These are phyloP conservation scores for Gracilaria caudata DNA, from an alignment of 23 red algal species.

Conservation along the genomic window DNA sequence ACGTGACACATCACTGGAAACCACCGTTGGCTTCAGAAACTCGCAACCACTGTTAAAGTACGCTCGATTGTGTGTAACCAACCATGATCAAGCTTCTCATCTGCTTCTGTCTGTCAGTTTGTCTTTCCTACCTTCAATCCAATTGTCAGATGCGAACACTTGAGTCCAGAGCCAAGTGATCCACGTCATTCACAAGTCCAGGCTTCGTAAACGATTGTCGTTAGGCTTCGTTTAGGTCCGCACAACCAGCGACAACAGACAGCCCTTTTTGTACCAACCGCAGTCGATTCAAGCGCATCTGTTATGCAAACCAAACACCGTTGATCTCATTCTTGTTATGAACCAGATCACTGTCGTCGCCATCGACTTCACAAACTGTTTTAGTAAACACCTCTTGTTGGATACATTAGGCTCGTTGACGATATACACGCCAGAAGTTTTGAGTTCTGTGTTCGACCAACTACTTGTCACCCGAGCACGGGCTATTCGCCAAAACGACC, in stretches of 20 bases:
- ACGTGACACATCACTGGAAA: background rate
- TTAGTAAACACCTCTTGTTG: background rate
- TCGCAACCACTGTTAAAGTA: slow-evolving; percentile 17
- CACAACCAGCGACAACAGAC: background rate
- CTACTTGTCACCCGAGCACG: background rate
- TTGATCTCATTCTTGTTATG: background rate
- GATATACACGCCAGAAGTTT: too few relatives aligned
- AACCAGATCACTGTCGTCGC: background rate
- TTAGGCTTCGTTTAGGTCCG: background rate
- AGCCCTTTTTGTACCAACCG: background rate
- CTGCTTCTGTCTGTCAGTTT: background rate
- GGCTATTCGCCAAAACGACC: background rate
- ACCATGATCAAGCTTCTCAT: background rate
- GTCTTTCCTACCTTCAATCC: background rate
- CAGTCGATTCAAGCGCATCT: background rate
- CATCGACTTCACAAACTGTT: background rate
- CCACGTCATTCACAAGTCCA: background rate
- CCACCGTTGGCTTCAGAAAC: slow-evolving; percentile 8
- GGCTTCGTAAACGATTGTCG: background rate
- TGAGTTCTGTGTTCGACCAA: slow-evolving; percentile 14
- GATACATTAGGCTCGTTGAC: background rate
- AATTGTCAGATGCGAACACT: background rate
- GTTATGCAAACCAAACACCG: background rate
- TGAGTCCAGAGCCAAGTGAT: background rate
- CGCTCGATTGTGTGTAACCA: background rate